Evolutionary conservation across 345 rosid genomes (phyloP).

Genomic region (Orychophragmus violaceus): DNA sequence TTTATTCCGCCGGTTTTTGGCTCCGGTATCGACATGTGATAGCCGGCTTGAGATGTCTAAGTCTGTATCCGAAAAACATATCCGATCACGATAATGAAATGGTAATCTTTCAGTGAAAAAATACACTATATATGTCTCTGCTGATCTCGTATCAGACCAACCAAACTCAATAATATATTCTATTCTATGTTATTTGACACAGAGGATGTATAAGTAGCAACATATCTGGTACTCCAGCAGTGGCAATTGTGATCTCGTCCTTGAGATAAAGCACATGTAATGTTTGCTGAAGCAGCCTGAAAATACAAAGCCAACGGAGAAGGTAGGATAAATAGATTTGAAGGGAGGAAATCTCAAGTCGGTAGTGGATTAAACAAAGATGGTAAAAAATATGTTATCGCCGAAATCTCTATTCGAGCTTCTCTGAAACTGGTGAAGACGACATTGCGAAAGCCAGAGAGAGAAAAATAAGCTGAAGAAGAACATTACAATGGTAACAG

Average conservation of each 20-base stretch:
- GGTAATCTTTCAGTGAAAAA: too few species aligned
- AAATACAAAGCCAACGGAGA: slow-evolving; percentile 2
- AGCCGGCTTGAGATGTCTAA: too few species aligned
- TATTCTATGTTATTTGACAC: too few species aligned
- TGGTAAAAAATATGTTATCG: slow-evolving; percentile 53
- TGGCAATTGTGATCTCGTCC: slow-evolving; percentile 74
- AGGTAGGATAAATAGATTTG: background rate
- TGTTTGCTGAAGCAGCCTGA: slow-evolving; percentile 78
- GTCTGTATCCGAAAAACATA: too few species aligned
- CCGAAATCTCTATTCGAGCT: slow-evolving; percentile 45
- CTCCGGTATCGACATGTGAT: too few species aligned
- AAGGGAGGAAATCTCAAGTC: slow-evolving; percentile 38
- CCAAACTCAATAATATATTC: too few species aligned
- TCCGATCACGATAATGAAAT: too few species aligned
- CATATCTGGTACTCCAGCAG: slow-evolving; percentile 83
- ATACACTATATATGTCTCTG: too few species aligned
- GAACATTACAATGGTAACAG: slow-evolving; percentile 19
- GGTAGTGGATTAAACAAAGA: slow-evolving; percentile 44
- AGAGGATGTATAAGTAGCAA: slow-evolving; percentile 41
- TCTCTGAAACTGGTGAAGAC: slow-evolving; percentile 62
- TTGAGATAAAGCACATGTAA: slow-evolving; percentile 80
- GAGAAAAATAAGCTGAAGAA: background rate
- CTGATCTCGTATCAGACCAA: too few species aligned
- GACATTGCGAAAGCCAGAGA: slow-evolving; percentile 33
- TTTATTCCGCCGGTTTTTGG: too few species aligned